Conservation (phyloP, 352 stramenopile species). For the Paralagenidium karlingii region DNA sequence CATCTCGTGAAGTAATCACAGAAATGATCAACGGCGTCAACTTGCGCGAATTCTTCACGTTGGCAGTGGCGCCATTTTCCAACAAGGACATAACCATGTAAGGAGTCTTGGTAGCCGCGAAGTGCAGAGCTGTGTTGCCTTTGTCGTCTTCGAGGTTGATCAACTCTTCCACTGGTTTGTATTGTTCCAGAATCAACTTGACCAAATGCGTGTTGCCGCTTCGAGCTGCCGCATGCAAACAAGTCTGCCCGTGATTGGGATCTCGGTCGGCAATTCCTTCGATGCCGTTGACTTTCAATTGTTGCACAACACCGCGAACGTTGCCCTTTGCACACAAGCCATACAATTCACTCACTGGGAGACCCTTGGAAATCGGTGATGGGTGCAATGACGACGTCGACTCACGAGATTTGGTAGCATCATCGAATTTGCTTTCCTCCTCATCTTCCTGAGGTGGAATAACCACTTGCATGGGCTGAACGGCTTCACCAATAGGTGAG, state of each 20-base stretch:
- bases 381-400: too few species aligned
- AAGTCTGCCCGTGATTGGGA: slow-evolving; percentile 75
- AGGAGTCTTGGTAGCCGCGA: slow-evolving; percentile 75
- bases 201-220: slow-evolving; percentile 71
- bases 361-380: too few species aligned
- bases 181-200: slow-evolving; percentile 76
- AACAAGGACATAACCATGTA: slow-evolving; percentile 72
- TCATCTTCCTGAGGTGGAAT: too few species aligned
- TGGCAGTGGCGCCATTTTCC: slow-evolving; percentile 65
- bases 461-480: too few species aligned
- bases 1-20: slow-evolving; percentile 75
- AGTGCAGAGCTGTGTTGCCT: slow-evolving; percentile 77
- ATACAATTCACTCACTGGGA: slow-evolving; percentile 67
- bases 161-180: slow-evolving; percentile 62
- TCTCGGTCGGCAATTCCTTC: slow-evolving; percentile 57
- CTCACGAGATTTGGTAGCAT: too few species aligned
- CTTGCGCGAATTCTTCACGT: slow-evolving; percentile 79
- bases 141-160: slow-evolving; percentile 82
- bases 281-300: slow-evolving; percentile 54
- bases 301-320: slow-evolving; percentile 58
- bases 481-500: slow-evolving; percentile 18
- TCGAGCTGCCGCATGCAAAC: slow-evolving; percentile 70
- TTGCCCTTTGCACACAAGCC: slow-evolving; percentile 74
- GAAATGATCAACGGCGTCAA: slow-evolving; percentile 80
- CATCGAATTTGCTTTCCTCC: too few species aligned